Evolutionary conservation across 495 filamentous ascomycete species (phyloP).

Genomic region (Pseudoneurospora amorphoporcata): DNA sequence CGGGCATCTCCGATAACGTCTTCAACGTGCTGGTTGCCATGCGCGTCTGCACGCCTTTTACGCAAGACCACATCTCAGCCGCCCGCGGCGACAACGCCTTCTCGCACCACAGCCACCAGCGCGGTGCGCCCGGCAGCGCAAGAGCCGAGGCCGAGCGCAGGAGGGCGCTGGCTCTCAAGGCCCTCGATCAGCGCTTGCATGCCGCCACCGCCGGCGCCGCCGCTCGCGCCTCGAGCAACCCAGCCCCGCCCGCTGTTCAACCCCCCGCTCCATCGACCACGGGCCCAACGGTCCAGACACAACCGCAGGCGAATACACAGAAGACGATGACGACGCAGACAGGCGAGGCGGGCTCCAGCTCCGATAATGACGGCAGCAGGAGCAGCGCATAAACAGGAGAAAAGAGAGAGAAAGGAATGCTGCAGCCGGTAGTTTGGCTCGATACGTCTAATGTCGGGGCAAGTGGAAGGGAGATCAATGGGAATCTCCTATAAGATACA

Average conservation of each 20-base stretch:
- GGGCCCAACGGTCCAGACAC: conserved; percentile 38
- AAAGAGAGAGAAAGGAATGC: not conserved
- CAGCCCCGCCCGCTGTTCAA: conserved; percentile 26
- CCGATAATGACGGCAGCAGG: conserved; percentile 45
- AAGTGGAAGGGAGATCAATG: not conserved
- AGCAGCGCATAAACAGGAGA: conserved; percentile 1
- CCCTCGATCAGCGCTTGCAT: conserved; percentile 82
- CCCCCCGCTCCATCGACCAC: conserved; percentile 28
- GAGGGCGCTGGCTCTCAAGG: conserved; percentile 79
- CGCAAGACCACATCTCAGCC: conserved; percentile 69
- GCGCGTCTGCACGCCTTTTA: conserved; percentile 77
- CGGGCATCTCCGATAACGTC: conserved; percentile 59
- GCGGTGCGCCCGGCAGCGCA: conserved; percentile 56
- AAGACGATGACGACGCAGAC: conserved; percentile 37
- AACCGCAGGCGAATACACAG: conserved; percentile 38
- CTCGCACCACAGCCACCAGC: conserved; percentile 29
- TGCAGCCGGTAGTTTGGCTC: not conserved
- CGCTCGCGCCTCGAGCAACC: conserved; percentile 28
- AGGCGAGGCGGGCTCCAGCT: conserved; percentile 54
- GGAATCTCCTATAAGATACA: not conserved
- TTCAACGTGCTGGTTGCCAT: conserved; percentile 65
- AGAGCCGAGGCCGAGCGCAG: conserved; percentile 88
- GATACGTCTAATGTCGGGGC: not conserved
- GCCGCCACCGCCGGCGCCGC: conserved; percentile 53
- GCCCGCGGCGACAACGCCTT: conserved; percentile 37